A percentile compares a stretch with the other conserved stretches of the same genome.
Evolutionary conservation across 305 asterid species (phyloP).

Genomic region (Solanum hybrid): DNA sequence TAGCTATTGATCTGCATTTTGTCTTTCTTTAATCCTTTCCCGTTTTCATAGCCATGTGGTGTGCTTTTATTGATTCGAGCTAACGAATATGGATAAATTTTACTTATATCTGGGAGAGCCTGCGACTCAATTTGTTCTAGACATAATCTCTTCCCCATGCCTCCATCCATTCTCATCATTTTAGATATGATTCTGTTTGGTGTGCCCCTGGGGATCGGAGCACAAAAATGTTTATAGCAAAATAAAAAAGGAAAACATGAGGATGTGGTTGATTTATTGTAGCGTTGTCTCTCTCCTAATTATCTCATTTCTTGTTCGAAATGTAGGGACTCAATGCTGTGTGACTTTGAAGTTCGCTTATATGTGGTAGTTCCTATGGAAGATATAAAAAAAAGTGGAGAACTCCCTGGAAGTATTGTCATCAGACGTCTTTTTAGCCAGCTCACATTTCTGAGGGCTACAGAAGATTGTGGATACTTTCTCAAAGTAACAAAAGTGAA

Average conservation of each 20-base stretch:
- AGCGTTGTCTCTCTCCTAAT: background rate
- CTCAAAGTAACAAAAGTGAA: slow-evolving; percentile 54
- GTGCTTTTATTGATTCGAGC: background rate
- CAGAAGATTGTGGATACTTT: slow-evolving; percentile 41
- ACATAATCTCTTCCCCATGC: background rate
- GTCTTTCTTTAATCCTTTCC: background rate
- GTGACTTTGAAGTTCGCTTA: slow-evolving; percentile 12
- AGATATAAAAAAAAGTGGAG: slow-evolving; percentile 16
- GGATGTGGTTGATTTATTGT: background rate
- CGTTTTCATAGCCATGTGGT: background rate
- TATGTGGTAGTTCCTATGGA: slow-evolving; percentile 33
- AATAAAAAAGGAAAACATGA: background rate
- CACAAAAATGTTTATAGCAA: background rate
- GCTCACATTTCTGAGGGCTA: slow-evolving; percentile 24
- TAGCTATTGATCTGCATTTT: background rate
- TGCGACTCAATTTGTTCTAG: background rate
- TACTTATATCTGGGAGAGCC: background rate
- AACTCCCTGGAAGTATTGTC: slow-evolving; percentile 26
- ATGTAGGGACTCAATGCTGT: slow-evolving; percentile 30
- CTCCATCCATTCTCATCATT: background rate
- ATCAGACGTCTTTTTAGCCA: slow-evolving; percentile 28
- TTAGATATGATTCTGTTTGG: background rate
- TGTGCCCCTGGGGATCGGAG: background rate
- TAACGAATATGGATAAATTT: background rate
- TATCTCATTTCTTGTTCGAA: background rate